Percentiles rank a stretch among this genome's conserved stretches.
Conservation (phyloP, 192 early-diverging fungal genomes). For the Diversispora epigaea region DNA sequence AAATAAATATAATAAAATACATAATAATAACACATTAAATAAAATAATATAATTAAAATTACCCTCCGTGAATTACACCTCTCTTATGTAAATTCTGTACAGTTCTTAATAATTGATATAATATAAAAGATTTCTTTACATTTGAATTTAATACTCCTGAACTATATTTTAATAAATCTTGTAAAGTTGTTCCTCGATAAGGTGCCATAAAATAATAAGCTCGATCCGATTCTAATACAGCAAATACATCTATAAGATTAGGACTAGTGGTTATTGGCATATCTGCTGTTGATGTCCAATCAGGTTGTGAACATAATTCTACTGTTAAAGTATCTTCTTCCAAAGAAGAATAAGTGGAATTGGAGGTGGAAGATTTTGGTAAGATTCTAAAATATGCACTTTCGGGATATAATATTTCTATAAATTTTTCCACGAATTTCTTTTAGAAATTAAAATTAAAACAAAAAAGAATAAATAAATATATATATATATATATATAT, state of each 20-base stretch:
- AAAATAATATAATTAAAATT: constrained; percentile 5
- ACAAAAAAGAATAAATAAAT: not conserved
- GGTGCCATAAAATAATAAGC: constrained; percentile 56
- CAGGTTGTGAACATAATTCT: not conserved
- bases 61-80: constrained; percentile 59
- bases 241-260: constrained; percentile 47
- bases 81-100: constrained; percentile 51
- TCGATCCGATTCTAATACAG: constrained; percentile 51
- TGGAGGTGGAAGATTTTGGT: constrained; percentile 4
- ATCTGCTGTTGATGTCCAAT: not conserved
- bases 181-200: constrained; percentile 52
- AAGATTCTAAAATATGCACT: constrained; percentile 15
- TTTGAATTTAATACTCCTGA: constrained; percentile 56
- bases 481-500: no score
- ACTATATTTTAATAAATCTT: constrained; percentile 60
- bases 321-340: constrained; percentile 36
- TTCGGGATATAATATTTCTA: constrained; percentile 33
- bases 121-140: constrained; percentile 60
- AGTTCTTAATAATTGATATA: constrained; percentile 57
- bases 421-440: constrained; percentile 32
- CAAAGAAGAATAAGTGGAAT: no score
- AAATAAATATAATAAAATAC: not conserved
- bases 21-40: not conserved
- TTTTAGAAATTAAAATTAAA: not conserved
- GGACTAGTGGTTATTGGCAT: constrained; percentile 24